A percentile compares a stretch with the other conserved stretches of the same genome.
phyloP scores from a whole-genome alignment of 169 alveolate genomes.

The Neospora caninum region DNA sequence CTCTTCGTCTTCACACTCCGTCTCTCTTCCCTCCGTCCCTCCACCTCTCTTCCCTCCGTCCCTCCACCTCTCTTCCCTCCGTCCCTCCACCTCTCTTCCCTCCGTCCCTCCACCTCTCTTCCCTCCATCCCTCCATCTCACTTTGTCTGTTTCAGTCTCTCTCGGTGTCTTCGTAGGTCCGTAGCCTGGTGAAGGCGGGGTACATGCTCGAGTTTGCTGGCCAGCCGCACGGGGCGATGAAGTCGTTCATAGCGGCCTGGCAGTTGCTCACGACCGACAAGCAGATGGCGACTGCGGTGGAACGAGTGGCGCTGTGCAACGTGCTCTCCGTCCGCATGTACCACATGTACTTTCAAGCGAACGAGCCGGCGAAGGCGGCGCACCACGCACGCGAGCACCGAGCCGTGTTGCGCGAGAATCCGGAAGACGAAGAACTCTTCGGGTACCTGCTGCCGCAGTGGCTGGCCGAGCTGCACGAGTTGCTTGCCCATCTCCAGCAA shows the following conservation, averaged over 20 bases:
- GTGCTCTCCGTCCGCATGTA: constrained; percentile 65
- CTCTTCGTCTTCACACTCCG: not conserved
- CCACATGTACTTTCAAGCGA: constrained; percentile 69
- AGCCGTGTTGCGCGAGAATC: constrained; percentile 65
- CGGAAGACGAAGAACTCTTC: constrained; percentile 48
- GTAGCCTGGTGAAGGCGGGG: constrained; percentile 68
- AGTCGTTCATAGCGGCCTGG: constrained; percentile 67
- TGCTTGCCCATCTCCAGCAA: constrained; percentile 60
- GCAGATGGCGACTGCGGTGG: constrained; percentile 66
- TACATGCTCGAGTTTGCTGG: constrained; percentile 65
- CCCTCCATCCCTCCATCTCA: not conserved
- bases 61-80: not conserved
- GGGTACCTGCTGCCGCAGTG: constrained; percentile 67
- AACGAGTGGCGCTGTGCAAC: constrained; percentile 67
- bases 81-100: not conserved
- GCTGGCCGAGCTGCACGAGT: constrained; percentile 68
- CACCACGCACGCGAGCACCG: constrained; percentile 71
- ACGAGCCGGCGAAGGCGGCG: constrained; percentile 67
- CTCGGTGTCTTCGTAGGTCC: constrained; percentile 38
- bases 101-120: not conserved
- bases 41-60: not conserved
- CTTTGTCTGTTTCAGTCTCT: not conserved
- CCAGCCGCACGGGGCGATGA: constrained; percentile 71
- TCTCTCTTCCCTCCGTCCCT: not conserved
- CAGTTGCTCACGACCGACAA: constrained; percentile 66